Evolutionary conservation across 2,329 filamentous ascomycete genomes (phyloP).

Genomic region (Byssochlamys sp.): DNA sequence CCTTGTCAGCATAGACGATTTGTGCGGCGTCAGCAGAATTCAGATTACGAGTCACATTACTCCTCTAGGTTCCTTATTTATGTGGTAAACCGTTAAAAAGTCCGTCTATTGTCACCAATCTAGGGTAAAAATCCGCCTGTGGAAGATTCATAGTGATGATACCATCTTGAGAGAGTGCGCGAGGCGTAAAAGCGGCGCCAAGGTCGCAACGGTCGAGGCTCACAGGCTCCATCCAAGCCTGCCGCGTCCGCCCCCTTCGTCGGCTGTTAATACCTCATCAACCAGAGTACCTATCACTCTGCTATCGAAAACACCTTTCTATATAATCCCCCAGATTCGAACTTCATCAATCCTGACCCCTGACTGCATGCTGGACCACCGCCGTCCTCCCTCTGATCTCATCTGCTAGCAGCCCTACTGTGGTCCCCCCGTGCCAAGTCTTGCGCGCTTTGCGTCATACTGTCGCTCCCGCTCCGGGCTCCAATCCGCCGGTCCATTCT

Average conservation of each 20-base stretch:
- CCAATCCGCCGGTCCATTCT: constrained; percentile 13
- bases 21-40: not conserved
- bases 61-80: not conserved
- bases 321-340: not conserved
- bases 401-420: not conserved
- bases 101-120: not conserved
- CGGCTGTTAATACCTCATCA: not conserved
- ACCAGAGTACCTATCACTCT: not conserved
- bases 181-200: not conserved
- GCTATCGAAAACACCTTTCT: not conserved
- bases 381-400: not conserved
- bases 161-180: not conserved
- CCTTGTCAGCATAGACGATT: not conserved
- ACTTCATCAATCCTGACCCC: not conserved
- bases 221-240: not conserved
- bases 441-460: constrained; percentile 32
- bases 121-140: not conserved
- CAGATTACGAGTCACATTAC: not conserved
- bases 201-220: not conserved
- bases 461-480: constrained; percentile 16
- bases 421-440: constrained; percentile 5
- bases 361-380: not conserved
- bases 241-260: not conserved
- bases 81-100: not conserved
- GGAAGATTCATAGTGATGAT: too few species aligned